Percentiles rank a stretch among this genome's conserved stretches.
Evolutionary conservation across 2,329 filamentous ascomycete species (phyloP).

Genomic region (Madurella mycetomatis): DNA sequence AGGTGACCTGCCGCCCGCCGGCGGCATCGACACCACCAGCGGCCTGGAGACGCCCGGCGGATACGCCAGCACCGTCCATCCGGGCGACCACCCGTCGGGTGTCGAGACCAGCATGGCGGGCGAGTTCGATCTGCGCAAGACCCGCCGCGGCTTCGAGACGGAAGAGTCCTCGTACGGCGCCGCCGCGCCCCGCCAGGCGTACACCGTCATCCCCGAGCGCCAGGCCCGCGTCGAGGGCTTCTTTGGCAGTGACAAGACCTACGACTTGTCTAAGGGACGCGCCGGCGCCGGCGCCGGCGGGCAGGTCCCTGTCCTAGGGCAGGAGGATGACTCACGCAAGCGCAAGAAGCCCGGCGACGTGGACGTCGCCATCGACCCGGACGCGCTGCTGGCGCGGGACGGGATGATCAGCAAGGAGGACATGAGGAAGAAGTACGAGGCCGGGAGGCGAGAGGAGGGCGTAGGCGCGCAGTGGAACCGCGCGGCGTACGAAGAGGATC

Average conservation of each 20-base stretch:
- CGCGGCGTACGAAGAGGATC: conserved; percentile 67
- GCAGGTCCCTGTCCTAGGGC: conserved; percentile 69
- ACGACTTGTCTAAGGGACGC: conserved; percentile 64
- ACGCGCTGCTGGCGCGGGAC: conserved; percentile 68
- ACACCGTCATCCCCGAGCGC: conserved; percentile 85
- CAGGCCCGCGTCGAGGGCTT: conserved; percentile 84
- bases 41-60: conserved; percentile 79
- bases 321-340: conserved; percentile 70
- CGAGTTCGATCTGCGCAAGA: conserved; percentile 88
- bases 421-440: conserved; percentile 74
- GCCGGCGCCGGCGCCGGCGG: conserved; percentile 26
- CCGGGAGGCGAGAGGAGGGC: conserved; percentile 61
- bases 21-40: conserved; percentile 67
- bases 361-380: conserved; percentile 85
- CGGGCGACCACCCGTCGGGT: conserved; percentile 69
- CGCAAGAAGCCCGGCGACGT: conserved; percentile 96
- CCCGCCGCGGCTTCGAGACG: conserved; percentile 78
- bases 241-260: conserved; percentile 91
- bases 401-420: conserved; percentile 76
- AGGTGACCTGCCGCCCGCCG: conserved; percentile 52
- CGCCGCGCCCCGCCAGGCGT: conserved; percentile 69
- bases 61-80: conserved; percentile 72
- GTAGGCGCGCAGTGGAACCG: conserved; percentile 59
- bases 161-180: conserved; percentile 61
- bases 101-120: conserved; percentile 70